Conservation (phyloP, 1,284 basidiomycete species). For the Pseudozyma sp. region DNA sequence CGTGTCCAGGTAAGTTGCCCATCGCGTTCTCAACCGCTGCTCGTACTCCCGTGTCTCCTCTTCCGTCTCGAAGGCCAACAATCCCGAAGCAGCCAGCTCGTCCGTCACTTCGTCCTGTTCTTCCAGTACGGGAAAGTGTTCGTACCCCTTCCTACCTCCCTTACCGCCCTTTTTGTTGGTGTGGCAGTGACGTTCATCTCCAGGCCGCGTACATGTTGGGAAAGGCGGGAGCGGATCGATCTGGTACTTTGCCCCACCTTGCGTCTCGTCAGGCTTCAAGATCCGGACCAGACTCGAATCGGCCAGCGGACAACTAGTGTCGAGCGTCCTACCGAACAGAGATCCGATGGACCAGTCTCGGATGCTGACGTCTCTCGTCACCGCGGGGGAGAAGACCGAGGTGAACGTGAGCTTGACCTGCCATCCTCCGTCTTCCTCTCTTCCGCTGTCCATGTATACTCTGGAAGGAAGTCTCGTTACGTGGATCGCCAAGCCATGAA, state of each 20-base stretch:
- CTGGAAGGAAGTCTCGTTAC: conserved; percentile 17
- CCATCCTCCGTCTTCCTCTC: conserved; percentile 70
- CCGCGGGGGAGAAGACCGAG: conserved; percentile 79
- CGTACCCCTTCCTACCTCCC: not conserved
- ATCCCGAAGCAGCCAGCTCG: conserved; percentile 19
- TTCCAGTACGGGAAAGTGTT: conserved; percentile 18
- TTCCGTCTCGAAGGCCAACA: conserved; percentile 28
- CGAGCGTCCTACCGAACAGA: conserved; percentile 43
- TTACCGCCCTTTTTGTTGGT: not conserved
- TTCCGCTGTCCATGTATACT: not conserved
- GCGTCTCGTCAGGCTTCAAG: conserved; percentile 26
- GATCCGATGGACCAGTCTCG: conserved; percentile 50
- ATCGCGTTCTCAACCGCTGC: conserved; percentile 14
- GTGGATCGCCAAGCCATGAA: conserved; percentile 86
- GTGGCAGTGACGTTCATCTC: conserved; percentile 4
- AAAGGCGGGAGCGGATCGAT: conserved; percentile 24
- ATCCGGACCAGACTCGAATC: conserved; percentile 38
- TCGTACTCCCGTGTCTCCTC: conserved; percentile 31
- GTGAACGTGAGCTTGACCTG: conserved; percentile 82
- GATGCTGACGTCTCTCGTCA: conserved; percentile 31
- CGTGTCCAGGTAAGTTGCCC: conserved; percentile 23
- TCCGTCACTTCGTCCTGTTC: conserved; percentile 41
- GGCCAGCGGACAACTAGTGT: conserved; percentile 49
- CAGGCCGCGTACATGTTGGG: conserved; percentile 7
- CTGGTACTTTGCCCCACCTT: conserved; percentile 8